These are phyloP conservation scores for Naematelia aurantialba DNA, from an alignment of 768 basidiomycete genomes.

Conservation along the genomic window DNA sequence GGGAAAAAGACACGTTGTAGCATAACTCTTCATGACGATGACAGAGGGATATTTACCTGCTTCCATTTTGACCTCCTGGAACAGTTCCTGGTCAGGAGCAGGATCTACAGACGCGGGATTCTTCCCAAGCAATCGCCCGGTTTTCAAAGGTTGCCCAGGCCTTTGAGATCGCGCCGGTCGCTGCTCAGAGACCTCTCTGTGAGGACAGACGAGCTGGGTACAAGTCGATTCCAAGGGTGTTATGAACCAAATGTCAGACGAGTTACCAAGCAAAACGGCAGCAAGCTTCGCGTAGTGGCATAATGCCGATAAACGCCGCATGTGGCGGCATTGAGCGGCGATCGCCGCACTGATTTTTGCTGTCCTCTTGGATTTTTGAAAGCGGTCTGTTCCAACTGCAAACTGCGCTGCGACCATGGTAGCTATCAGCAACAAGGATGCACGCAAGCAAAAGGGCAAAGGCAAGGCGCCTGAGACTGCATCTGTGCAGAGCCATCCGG, in stretches of 20 bases:
- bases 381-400: neutral
- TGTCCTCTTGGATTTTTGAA: neutral
- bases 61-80: constrained; percentile 33
- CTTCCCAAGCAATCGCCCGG: too few species aligned
- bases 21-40: constrained; percentile 5
- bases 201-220: neutral
- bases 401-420: constrained; percentile 15
- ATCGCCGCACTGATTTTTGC: neutral
- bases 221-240: too few species aligned
- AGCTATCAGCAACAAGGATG: constrained; percentile 29
- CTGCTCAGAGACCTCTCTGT: neutral
- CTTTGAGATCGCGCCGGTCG: neutral
- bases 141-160: neutral
- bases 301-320: constrained; percentile 1
- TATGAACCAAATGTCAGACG: too few species aligned
- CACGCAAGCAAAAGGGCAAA: constrained; percentile 27
- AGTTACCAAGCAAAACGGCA: too few species aligned
- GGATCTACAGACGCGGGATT: too few species aligned
- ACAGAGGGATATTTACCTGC: constrained; percentile 36
- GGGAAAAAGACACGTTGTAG: too few species aligned
- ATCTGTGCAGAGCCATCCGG: neutral
- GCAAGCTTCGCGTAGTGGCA: too few species aligned
- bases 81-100: neutral
- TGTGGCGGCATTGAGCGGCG: neutral
- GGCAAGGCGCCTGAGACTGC: constrained; percentile 17